These are phyloP conservation scores for Fusarium xyrophilum DNA, from an alignment of 2,329 filamentous ascomycete species.

Conservation along the genomic window DNA sequence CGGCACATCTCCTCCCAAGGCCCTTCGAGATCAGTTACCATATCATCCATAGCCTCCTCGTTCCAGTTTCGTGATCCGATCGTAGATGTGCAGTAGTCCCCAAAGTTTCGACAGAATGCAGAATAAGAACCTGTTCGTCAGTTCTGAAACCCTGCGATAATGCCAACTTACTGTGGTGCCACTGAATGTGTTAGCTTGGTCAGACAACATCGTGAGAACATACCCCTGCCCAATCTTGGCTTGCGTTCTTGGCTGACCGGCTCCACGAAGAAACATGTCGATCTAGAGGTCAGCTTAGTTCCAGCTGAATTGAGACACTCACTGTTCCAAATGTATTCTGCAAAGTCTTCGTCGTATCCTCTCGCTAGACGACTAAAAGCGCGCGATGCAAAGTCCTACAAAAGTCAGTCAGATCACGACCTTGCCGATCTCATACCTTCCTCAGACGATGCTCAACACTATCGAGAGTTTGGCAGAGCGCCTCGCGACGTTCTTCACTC, in stretches of 20 bases:
- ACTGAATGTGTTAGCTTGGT: slow-evolving; percentile 37
- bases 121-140: slow-evolving; percentile 44
- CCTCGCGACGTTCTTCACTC: slow-evolving; percentile 47
- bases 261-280: slow-evolving; percentile 14
- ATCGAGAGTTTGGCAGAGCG: slow-evolving; percentile 45
- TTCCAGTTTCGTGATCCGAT: slow-evolving; percentile 53
- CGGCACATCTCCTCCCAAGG: slow-evolving; percentile 44
- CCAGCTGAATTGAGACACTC: background rate
- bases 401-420: slow-evolving; percentile 1
- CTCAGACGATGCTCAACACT: slow-evolving; percentile 44
- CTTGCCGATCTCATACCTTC: slow-evolving; percentile 36
- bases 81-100: slow-evolving; percentile 43
- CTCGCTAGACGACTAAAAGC: slow-evolving; percentile 5
- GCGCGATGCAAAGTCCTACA: slow-evolving; percentile 39
- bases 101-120: slow-evolving; percentile 54
- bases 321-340: slow-evolving; percentile 15
- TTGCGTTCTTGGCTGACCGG: slow-evolving; percentile 39
- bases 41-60: slow-evolving; percentile 49
- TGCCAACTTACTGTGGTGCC: slow-evolving; percentile 35
- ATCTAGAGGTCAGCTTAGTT: background rate
- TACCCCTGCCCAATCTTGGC: slow-evolving; percentile 46
- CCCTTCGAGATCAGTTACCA: slow-evolving; percentile 45
- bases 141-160: background rate
- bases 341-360: slow-evolving; percentile 19
- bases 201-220: slow-evolving; percentile 25